Percentiles rank a stretch among this genome's conserved stretches.
phyloP scores from a whole-genome alignment of 2,329 filamentous ascomycete genomes.

The Penicillium psychrosexuale region DNA sequence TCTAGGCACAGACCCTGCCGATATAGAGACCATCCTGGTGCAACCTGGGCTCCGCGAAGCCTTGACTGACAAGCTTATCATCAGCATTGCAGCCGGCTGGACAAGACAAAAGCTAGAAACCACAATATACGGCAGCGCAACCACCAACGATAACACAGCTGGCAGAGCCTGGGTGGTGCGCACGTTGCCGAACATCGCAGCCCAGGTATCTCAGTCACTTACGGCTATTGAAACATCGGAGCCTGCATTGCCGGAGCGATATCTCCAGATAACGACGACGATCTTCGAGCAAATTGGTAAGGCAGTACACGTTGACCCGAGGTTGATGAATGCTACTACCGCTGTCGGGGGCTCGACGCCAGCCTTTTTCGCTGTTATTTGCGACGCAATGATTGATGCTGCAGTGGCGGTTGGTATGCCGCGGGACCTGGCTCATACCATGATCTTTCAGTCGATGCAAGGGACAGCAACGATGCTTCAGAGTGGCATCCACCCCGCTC shows the following conservation, averaged over 20 bases:
- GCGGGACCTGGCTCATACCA: constrained; percentile 56
- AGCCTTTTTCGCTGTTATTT: constrained; percentile 58
- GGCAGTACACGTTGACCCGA: constrained; percentile 51
- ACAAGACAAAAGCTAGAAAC: constrained; percentile 41
- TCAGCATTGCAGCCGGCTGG: constrained; percentile 54
- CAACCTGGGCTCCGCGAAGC: constrained; percentile 40
- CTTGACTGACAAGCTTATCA: constrained; percentile 47
- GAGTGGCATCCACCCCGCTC: constrained; percentile 57
- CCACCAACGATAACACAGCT: constrained; percentile 11
- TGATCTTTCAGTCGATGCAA: constrained; percentile 62
- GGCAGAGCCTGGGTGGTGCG: constrained; percentile 36
- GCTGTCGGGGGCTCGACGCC: constrained; percentile 61
- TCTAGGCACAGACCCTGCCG: constrained; percentile 48
- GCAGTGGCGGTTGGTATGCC: constrained; percentile 62
- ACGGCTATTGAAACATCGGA: constrained; percentile 51
- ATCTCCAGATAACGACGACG: constrained; percentile 30
- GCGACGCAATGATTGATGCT: constrained; percentile 60
- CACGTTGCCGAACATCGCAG: constrained; percentile 47
- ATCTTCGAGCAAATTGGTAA: constrained; percentile 54
- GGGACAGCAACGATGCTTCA: constrained; percentile 59
- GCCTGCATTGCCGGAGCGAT: constrained; percentile 44
- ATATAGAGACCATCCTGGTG: constrained; percentile 41
- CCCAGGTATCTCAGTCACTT: constrained; percentile 43
- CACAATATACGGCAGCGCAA: constrained; percentile 31
- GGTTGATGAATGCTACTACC: constrained; percentile 56